Percentiles rank a stretch among this genome's conserved stretches.
Conservation (phyloP, 2,329 filamentous ascomycete species). For the Pestalotiopsis fici region DNA sequence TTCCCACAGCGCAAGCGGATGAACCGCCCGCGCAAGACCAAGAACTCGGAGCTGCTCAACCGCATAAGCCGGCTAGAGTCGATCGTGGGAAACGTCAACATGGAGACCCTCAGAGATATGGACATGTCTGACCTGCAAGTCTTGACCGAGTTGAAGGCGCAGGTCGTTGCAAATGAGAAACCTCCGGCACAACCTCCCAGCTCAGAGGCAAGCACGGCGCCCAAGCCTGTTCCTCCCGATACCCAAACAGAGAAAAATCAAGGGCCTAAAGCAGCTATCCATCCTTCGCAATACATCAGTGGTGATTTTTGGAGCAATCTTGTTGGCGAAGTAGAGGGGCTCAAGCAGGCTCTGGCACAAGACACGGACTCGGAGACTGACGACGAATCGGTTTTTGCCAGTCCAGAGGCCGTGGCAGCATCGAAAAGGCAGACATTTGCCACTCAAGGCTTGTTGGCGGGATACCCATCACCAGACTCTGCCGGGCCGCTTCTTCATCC, state of each 20-base stretch:
- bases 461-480: conserved; percentile 17
- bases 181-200: background rate
- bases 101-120: conserved; percentile 20
- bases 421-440: conserved; percentile 10
- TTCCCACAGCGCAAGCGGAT: conserved; percentile 46
- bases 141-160: background rate
- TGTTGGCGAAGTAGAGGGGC: conserved; percentile 44
- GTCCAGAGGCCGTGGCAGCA: conserved; percentile 25
- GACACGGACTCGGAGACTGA: conserved; percentile 40
- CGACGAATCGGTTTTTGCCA: conserved; percentile 32
- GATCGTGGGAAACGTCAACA: conserved; percentile 45
- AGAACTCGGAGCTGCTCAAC: conserved; percentile 44
- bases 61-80: conserved; percentile 44
- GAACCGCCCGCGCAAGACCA: conserved; percentile 38
- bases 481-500: conserved; percentile 31
- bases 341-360: conserved; percentile 44
- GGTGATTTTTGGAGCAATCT: conserved; percentile 46
- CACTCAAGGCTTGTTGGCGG: conserved; percentile 11
- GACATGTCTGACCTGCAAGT: conserved; percentile 8
- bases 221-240: background rate
- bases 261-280: conserved; percentile 11
- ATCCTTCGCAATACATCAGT: conserved; percentile 39
- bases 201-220: background rate
- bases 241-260: background rate
- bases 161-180: background rate